Percentiles rank a stretch among this genome's conserved stretches.
These are phyloP conservation scores for Plasmodium gonderi DNA, from an alignment of 169 alveolate genomes.

Conservation along the genomic window DNA sequence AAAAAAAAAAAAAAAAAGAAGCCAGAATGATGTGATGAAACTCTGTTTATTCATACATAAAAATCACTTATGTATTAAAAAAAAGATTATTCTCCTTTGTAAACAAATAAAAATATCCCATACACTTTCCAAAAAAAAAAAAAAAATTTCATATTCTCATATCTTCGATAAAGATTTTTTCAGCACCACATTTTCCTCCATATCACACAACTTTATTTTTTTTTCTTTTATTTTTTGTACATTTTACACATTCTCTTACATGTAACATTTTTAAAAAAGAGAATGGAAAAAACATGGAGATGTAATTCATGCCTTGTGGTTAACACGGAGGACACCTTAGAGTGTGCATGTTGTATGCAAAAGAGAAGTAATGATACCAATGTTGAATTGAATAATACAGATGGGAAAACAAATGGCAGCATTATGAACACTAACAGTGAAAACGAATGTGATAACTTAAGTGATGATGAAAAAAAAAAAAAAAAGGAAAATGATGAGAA, in stretches of 20 bases:
- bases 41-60: neutral
- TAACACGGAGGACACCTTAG: constrained; percentile 25
- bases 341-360: constrained; percentile 66
- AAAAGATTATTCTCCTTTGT: neutral
- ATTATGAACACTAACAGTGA: neutral
- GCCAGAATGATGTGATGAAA: neutral
- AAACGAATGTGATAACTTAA: neutral
- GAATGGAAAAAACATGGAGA: constrained; percentile 48
- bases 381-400: neutral
- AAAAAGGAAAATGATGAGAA: constrained; percentile 16
- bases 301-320: constrained; percentile 50
- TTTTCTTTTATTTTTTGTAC: neutral
- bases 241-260: neutral
- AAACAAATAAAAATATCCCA: neutral
- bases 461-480: neutral
- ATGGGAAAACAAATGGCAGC: neutral
- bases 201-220: neutral
- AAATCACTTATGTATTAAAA: neutral
- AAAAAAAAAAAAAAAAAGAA: neutral
- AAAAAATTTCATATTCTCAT: neutral
- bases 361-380: constrained; percentile 5
- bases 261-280: neutral
- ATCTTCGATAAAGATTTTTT: neutral
- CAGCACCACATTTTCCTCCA: neutral
- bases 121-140: neutral